phyloP scores from a whole-genome alignment of 208 protist genomes.

The Trypanosoma boissoni region DNA sequence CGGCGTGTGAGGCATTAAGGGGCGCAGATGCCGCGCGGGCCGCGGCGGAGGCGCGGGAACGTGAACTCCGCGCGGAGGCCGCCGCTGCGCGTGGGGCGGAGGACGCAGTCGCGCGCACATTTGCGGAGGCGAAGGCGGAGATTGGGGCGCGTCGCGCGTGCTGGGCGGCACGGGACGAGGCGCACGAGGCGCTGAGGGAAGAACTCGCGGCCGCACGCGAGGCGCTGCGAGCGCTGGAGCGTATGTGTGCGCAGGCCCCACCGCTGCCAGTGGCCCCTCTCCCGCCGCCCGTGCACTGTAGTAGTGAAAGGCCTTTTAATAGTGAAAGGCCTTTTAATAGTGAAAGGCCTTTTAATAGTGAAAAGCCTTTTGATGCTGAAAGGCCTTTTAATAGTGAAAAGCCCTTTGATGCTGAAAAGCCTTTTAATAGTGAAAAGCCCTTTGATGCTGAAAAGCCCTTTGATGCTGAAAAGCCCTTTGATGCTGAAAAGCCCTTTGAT shows the following conservation, averaged over 20 bases:
- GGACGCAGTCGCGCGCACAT: constrained; percentile 7
- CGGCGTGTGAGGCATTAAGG: constrained; percentile 18
- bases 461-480: no score
- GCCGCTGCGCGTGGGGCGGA: constrained; percentile 12
- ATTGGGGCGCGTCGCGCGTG: constrained; percentile 23
- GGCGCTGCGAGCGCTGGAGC: constrained; percentile 29
- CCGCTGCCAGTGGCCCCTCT: neutral
- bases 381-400: no score
- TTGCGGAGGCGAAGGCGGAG: constrained; percentile 13
- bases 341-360: no score
- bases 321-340: no score
- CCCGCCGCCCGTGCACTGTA: no score
- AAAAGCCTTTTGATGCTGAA: no score
- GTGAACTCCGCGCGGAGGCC: constrained; percentile 26
- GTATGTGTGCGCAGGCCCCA: constrained; percentile 17
- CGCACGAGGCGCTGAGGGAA: constrained; percentile 11
- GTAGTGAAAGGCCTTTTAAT: no score
- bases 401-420: no score
- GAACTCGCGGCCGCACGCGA: constrained; percentile 27
- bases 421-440: no score
- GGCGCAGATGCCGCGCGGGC: constrained; percentile 18
- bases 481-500: neutral
- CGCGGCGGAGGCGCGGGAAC: constrained; percentile 23
- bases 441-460: no score
- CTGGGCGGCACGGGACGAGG: constrained; percentile 21